Conservation (phyloP, 305 asterid species). For the Salvia sclarea region DNA sequence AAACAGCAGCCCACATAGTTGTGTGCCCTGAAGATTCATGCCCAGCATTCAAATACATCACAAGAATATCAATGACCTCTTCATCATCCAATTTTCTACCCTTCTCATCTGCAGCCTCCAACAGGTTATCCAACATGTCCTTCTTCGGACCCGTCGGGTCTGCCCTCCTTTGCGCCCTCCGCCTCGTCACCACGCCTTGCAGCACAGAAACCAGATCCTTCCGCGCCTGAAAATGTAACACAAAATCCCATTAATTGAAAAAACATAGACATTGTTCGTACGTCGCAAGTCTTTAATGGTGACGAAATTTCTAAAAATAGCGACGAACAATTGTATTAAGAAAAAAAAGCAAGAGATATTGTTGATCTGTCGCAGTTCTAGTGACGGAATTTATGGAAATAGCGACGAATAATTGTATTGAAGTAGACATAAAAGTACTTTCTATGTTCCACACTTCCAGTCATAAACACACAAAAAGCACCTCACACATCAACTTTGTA, state of each 20-base stretch:
- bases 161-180: constrained; percentile 46
- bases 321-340: too few relatives aligned
- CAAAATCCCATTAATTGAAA: constrained; percentile 4
- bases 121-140: constrained; percentile 82
- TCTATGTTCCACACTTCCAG: too few relatives aligned
- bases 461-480: too few relatives aligned
- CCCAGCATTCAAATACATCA: constrained; percentile 91
- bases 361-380: too few relatives aligned
- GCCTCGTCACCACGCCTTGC: constrained; percentile 45
- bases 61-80: constrained; percentile 68
- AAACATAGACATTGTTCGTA: too few relatives aligned
- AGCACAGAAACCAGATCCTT: constrained; percentile 58
- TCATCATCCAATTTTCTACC: constrained; percentile 66
- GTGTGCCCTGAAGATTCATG: constrained; percentile 94
- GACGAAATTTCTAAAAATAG: too few relatives aligned
- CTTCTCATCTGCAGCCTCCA: constrained; percentile 58
- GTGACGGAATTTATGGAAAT: too few relatives aligned
- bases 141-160: constrained; percentile 32
- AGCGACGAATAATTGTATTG: too few relatives aligned
- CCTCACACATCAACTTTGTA: too few relatives aligned
- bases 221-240: constrained; percentile 55
- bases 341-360: too few relatives aligned
- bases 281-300: too few relatives aligned
- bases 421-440: too few relatives aligned
- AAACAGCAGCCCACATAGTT: constrained; percentile 78